phyloP scores from a whole-genome alignment of 352 stramenopile species.

The Pythium apleroticum region DNA sequence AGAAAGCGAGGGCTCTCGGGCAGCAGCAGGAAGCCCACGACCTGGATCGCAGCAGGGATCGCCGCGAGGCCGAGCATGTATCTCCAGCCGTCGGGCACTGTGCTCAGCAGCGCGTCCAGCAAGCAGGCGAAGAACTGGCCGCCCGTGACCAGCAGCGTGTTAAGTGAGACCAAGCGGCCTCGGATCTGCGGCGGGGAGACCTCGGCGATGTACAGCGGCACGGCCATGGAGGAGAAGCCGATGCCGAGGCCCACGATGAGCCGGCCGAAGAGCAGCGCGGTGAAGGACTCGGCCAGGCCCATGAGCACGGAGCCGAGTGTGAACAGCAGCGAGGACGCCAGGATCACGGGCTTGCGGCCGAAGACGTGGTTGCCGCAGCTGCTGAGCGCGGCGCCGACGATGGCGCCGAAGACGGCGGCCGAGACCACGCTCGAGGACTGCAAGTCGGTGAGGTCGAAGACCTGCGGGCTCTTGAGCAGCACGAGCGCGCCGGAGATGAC shows the following conservation, averaged over 20 bases:
- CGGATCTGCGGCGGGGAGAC: conserved; percentile 63
- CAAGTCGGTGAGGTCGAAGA: conserved; percentile 53
- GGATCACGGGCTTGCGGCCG: conserved; percentile 62
- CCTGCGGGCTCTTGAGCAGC: conserved; percentile 60
- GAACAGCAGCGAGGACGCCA: conserved; percentile 66
- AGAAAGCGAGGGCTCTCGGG: conserved; percentile 75
- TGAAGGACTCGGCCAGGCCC: conserved; percentile 48
- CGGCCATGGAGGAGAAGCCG: conserved; percentile 71
- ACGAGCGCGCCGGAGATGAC: conserved; percentile 79
- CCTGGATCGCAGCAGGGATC: conserved; percentile 65
- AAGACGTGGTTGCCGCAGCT: conserved; percentile 59
- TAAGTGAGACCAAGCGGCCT: conserved; percentile 72
- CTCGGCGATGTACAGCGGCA: conserved; percentile 81
- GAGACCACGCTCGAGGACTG: conserved; percentile 72
- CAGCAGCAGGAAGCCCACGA: conserved; percentile 63
- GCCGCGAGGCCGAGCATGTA: conserved; percentile 80
- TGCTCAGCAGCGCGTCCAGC: conserved; percentile 54
- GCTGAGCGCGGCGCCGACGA: conserved; percentile 55
- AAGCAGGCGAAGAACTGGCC: conserved; percentile 80
- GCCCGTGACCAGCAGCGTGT: conserved; percentile 70
- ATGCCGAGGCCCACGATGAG: conserved; percentile 68
- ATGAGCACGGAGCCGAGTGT: conserved; percentile 60
- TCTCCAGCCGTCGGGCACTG: conserved; percentile 59
- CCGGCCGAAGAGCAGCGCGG: conserved; percentile 50
- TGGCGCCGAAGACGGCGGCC: conserved; percentile 71